Evolutionary conservation across 2,329 filamentous ascomycete genomes (phyloP).

Genomic region (Cladosporium sp.): DNA sequence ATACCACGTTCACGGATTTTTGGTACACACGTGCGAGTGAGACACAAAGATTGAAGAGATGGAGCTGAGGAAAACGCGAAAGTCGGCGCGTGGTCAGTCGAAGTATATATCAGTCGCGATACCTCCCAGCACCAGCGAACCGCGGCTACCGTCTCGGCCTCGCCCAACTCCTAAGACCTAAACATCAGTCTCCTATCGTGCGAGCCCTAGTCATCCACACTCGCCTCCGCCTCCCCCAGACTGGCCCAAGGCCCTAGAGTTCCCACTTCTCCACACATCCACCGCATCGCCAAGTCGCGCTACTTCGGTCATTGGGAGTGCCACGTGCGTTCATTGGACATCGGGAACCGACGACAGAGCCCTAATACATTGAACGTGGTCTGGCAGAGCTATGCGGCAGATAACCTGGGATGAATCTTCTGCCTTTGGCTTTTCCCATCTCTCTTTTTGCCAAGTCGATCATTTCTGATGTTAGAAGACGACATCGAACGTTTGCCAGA

Average conservation of each 20-base stretch:
- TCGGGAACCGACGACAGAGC: neutral
- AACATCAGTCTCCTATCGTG: neutral
- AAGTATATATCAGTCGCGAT: neutral
- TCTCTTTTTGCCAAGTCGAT: neutral
- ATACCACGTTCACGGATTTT: neutral
- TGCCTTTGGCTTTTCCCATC: neutral
- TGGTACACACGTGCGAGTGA: neutral
- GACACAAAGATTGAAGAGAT: neutral
- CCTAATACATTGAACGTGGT: neutral
- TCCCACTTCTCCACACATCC: neutral
- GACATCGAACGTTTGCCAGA: neutral
- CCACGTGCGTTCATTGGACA: constrained; percentile 2
- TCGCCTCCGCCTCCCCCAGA: neutral
- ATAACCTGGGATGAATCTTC: neutral
- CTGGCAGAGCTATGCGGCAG: neutral
- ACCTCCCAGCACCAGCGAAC: neutral
- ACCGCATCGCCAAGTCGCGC: neutral
- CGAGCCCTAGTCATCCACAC: neutral
- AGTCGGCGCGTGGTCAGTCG: constrained; percentile 1
- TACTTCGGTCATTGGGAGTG: neutral
- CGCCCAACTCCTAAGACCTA: neutral
- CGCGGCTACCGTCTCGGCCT: neutral
- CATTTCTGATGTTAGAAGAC: neutral
- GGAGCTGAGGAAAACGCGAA: neutral
- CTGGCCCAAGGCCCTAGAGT: neutral